These are phyloP conservation scores for Botrytis sinoallii DNA, from an alignment of 2,329 filamentous ascomycete species.

Conservation along the genomic window DNA sequence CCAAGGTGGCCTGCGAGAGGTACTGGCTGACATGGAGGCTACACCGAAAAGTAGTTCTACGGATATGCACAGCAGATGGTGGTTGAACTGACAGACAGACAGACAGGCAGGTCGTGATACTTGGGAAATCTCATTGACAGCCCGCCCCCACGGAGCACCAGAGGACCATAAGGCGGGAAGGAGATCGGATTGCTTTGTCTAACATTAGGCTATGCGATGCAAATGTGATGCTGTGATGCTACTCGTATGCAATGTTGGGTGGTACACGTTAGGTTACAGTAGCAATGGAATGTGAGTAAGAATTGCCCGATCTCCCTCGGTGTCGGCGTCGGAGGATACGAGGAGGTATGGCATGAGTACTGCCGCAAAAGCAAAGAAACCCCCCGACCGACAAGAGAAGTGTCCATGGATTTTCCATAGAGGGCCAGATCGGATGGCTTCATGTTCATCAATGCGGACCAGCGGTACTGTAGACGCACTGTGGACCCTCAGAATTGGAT, in stretches of 20 bases:
- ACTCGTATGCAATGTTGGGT: neutral
- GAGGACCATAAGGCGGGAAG: neutral
- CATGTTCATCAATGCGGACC: neutral
- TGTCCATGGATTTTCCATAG: neutral
- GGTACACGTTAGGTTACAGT: neutral
- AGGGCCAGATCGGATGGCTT: neutral
- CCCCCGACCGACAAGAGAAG: neutral
- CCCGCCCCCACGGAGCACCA: neutral
- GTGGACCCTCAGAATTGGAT: neutral
- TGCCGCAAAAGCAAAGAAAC: constrained; percentile 13
- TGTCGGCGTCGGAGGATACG: constrained; percentile 11
- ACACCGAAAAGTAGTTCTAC: neutral
- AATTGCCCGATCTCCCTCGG: constrained; percentile 11
- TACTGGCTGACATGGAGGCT: neutral
- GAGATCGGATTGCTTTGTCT: constrained; percentile 2
- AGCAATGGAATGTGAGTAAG: constrained; percentile 1
- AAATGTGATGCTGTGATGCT: neutral
- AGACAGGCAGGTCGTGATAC: neutral
- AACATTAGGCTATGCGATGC: neutral
- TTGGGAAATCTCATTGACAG: constrained; percentile 5
- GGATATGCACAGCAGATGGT: constrained; percentile 10
- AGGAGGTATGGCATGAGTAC: neutral
- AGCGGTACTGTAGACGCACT: neutral
- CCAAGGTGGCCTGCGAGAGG: neutral
- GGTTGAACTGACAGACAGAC: neutral